Evolutionary conservation across 2,329 filamentous ascomycete genomes (phyloP), one percentile per base, ranked within the genome.

Genomic region (Triangularia setosa): DNA sequence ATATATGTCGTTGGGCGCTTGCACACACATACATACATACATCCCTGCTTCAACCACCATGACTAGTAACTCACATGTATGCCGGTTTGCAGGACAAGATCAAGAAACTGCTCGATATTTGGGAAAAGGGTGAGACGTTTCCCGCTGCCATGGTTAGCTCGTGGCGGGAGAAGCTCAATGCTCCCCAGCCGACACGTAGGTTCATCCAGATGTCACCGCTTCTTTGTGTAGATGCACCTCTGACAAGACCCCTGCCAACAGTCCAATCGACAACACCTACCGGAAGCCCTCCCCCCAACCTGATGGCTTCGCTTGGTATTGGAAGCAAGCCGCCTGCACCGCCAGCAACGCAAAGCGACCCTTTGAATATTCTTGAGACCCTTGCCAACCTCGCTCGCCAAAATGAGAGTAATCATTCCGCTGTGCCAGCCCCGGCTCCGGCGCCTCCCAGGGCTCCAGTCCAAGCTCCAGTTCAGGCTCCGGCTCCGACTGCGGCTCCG

Each of bases 71-170:
- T 78, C 76, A 84, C 81, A 74, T 74, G 71, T 71, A 70, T 70
- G 72, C 75, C 74, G 69, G 75, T 70, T 75, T 88, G 82, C 90
- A 95, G 91, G 92, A 96, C 76, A 98, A 97, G 82, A 94, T 98
- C 78, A 89, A 84, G 75, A 98, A 98, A 77, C 86, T 99, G 72
- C 83, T 98, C 79, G 93, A 97, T 75, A 99, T 99, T 71, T 99
- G 95, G 95, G 93, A 97, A 76, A 95, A 95, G 74, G 92, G 92
- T 69, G 89, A 90, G 75, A 98, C 93, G 23, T 98, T 99, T 77
- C 93, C 95, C 25, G 76, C 84, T 52, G 78, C 88, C 61, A 89
- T 97, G 87, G 86, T 99, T 72, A 83, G 83, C 67, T 87, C 86
- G 40, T 96, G 96, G 83, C 94, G 92, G 79, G 84, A 91, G 74